These are phyloP conservation scores for Zygnema circumcarinatum DNA, from an alignment of 139 green algal species.

Conservation along the genomic window DNA sequence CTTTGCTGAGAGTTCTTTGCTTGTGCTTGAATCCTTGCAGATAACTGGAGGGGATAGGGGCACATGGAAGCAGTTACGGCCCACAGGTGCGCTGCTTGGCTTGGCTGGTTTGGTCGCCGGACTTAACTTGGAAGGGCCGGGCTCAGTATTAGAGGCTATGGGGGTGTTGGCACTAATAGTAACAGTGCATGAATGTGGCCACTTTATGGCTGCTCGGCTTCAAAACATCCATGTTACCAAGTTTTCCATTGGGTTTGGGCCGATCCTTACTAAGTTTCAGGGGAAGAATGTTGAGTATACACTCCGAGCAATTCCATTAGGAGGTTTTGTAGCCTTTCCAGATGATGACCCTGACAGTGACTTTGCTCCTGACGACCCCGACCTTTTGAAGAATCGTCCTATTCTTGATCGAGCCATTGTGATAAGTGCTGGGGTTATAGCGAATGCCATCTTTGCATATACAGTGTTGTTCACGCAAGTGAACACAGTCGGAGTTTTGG, in stretches of 20 bases:
- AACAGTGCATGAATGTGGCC: conserved; percentile 89
- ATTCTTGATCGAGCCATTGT: conserved; percentile 79
- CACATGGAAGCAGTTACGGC: neutral
- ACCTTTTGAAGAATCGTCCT: conserved; percentile 93
- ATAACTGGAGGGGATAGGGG: too few species aligned
- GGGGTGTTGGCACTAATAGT: conserved; percentile 85
- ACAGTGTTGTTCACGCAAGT: conserved; percentile 83
- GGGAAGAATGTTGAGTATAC: conserved; percentile 88
- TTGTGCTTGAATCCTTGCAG: too few species aligned
- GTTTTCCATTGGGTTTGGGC: conserved; percentile 96
- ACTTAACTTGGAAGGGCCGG: conserved; percentile 72
- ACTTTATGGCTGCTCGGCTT: conserved; percentile 86
- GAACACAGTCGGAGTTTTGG: conserved; percentile 57
- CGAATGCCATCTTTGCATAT: conserved; percentile 92
- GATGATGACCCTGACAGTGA: conserved; percentile 87
- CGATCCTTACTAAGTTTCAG: conserved; percentile 77
- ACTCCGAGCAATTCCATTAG: conserved; percentile 87
- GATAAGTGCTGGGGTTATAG: conserved; percentile 90
- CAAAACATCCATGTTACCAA: conserved; percentile 93
- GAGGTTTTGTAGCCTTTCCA: conserved; percentile 96
- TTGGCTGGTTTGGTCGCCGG: conserved; percentile 7
- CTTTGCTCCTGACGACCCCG: conserved; percentile 79
- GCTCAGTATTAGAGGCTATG: conserved; percentile 73
- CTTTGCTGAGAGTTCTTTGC: too few species aligned
- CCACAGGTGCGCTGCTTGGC: neutral